Conservation (phyloP, 1,284 basidiomycete genomes). For the Trichosporon inkin region DNA sequence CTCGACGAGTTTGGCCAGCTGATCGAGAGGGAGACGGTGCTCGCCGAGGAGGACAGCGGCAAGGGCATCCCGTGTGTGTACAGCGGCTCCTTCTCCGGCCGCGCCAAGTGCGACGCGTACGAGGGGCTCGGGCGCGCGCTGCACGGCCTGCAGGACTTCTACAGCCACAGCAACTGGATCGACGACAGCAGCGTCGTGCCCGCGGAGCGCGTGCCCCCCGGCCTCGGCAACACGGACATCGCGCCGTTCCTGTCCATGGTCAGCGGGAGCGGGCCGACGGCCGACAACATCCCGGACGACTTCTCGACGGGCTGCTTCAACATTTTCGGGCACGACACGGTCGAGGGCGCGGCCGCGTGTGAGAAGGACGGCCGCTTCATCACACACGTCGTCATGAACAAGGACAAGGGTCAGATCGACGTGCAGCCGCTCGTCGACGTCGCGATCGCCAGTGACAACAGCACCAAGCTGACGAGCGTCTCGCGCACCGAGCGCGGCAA, state of each 20-base stretch:
- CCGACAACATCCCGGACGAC: slow-evolving; percentile 9
- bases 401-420: slow-evolving; percentile 12
- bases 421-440: background rate
- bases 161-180: slow-evolving; percentile 14
- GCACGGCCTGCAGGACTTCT: slow-evolving; percentile 16
- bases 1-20: slow-evolving; percentile 1
- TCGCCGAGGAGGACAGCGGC: background rate
- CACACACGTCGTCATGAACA: slow-evolving; percentile 12
- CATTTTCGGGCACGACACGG: slow-evolving; percentile 6
- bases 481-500: slow-evolving; percentile 5
- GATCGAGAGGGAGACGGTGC: background rate
- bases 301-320: slow-evolving; percentile 13
- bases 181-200: background rate
- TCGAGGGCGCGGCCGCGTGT: slow-evolving; percentile 9
- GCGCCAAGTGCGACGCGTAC: slow-evolving; percentile 11
- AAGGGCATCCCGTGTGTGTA: background rate
- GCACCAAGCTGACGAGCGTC: background rate
- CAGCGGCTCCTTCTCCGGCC: background rate
- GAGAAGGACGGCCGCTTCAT: slow-evolving; percentile 11
- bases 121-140: slow-evolving; percentile 10
- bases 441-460: background rate
- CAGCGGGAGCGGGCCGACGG: background rate
- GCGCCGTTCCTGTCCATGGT: slow-evolving; percentile 10
- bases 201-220: background rate
- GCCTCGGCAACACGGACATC: background rate